A percentile compares a stretch with the other conserved stretches of the same genome.
These are phyloP conservation scores for Leccinum subtestaceum DNA, from an alignment of 768 basidiomycete species.

Conservation along the genomic window DNA sequence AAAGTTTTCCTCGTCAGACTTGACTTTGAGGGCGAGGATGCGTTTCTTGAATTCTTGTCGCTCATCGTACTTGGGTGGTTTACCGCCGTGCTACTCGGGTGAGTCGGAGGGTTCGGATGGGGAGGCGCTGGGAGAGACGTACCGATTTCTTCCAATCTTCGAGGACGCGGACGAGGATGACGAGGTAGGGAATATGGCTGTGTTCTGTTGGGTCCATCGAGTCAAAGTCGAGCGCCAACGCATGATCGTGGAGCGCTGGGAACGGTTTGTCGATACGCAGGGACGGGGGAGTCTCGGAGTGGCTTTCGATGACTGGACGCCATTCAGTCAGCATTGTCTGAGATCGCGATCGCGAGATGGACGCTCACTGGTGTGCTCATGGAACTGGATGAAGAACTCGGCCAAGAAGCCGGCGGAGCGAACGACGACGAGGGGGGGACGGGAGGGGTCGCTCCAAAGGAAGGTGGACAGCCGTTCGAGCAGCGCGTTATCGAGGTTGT, in stretches of 20 bases:
- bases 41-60: slow-evolving; percentile 73
- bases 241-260: slow-evolving; percentile 72
- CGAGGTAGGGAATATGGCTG: slow-evolving; percentile 84
- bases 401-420: slow-evolving; percentile 88
- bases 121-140: slow-evolving; percentile 24
- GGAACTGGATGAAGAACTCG: slow-evolving; percentile 84
- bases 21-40: slow-evolving; percentile 63
- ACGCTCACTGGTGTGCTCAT: slow-evolving; percentile 77
- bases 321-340: background rate
- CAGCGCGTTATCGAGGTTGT: slow-evolving; percentile 63
- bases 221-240: slow-evolving; percentile 66
- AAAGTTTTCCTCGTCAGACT: slow-evolving; percentile 93
- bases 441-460: slow-evolving; percentile 62
- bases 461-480: slow-evolving; percentile 60
- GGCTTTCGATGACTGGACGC: slow-evolving; percentile 77
- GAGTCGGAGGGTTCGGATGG: background rate
- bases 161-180: slow-evolving; percentile 80
- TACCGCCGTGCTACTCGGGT: slow-evolving; percentile 58
- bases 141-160: slow-evolving; percentile 82
- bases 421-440: slow-evolving; percentile 72
- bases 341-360: background rate
- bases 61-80: slow-evolving; percentile 54
- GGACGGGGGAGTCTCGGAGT: slow-evolving; percentile 70
- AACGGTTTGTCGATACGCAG: slow-evolving; percentile 90
- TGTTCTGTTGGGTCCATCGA: slow-evolving; percentile 88